These are phyloP conservation scores for Fraxinus platypoda DNA, from an alignment of 305 asterid genomes.

Conservation along the genomic window DNA sequence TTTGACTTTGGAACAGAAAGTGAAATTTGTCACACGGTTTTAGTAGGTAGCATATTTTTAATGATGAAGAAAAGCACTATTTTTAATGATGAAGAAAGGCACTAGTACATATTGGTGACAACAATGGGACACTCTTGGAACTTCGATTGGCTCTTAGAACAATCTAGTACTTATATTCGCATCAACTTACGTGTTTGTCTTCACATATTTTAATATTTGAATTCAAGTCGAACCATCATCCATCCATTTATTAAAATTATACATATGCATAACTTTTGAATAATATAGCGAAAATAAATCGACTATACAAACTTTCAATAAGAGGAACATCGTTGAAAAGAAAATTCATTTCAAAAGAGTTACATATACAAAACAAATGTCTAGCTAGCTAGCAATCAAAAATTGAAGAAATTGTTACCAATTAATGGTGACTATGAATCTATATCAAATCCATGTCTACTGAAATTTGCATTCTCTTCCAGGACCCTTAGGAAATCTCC, in stretches of 20 bases:
- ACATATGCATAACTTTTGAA: neutral
- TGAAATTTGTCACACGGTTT: constrained; percentile 28
- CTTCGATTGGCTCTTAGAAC: neutral
- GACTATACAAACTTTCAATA: neutral
- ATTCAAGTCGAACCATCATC: neutral
- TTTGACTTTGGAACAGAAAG: neutral
- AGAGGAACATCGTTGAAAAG: neutral
- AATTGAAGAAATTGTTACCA: neutral
- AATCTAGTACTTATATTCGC: neutral
- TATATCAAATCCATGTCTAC: constrained; percentile 1
- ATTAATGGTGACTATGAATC: neutral
- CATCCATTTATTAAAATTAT: no score
- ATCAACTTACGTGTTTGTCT: neutral
- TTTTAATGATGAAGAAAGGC: no score
- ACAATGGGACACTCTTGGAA: constrained; percentile 11
- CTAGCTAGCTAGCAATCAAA: neutral
- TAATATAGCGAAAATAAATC: neutral
- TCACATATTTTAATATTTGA: neutral
- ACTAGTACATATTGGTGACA: neutral
- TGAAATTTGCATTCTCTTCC: constrained; percentile 46
- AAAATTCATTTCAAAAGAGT: neutral
- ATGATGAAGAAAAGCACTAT: neutral
- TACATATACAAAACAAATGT: neutral
- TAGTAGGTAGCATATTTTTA: constrained; percentile 22
- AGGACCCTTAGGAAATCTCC: constrained; percentile 64